Evolutionary conservation across 2,329 filamentous ascomycete species (phyloP).

Genomic region (Zymoseptoria ardabiliae): DNA sequence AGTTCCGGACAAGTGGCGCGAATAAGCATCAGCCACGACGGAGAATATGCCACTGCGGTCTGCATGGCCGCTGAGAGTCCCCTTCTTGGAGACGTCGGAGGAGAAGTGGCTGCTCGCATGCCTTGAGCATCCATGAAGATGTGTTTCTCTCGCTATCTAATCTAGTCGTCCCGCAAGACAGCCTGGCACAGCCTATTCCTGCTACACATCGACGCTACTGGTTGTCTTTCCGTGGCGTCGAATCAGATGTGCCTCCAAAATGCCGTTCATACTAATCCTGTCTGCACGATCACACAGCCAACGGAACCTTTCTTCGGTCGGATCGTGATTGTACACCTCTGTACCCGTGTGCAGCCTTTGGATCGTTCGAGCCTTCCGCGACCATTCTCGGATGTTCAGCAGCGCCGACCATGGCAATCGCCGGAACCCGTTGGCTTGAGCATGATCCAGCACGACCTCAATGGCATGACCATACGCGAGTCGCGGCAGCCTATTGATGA

Average conservation of each 20-base stretch:
- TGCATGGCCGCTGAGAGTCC: slow-evolving; percentile 47
- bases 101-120: slow-evolving; percentile 21
- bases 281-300: background rate
- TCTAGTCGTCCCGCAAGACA: background rate
- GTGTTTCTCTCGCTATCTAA: background rate
- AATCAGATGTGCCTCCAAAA: background rate
- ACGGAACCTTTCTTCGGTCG: background rate
- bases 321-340: background rate
- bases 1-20: slow-evolving; percentile 49
- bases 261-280: background rate
- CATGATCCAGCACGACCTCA: background rate
- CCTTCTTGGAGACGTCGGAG: slow-evolving; percentile 22
- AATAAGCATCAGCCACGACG: slow-evolving; percentile 82
- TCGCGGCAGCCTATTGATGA: background rate
- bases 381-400: background rate
- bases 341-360: background rate
- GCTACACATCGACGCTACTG: background rate
- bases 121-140: slow-evolving; percentile 1
- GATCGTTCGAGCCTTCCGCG: background rate
- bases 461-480: background rate
- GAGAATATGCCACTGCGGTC: slow-evolving; percentile 67
- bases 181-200: background rate
- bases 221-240: background rate
- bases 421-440: background rate
- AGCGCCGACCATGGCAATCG: background rate